A percentile compares a stretch with the other conserved stretches of the same genome.
phyloP scores from a whole-genome alignment of 1,284 basidiomycete species.

The Coniferiporia weirii region DNA sequence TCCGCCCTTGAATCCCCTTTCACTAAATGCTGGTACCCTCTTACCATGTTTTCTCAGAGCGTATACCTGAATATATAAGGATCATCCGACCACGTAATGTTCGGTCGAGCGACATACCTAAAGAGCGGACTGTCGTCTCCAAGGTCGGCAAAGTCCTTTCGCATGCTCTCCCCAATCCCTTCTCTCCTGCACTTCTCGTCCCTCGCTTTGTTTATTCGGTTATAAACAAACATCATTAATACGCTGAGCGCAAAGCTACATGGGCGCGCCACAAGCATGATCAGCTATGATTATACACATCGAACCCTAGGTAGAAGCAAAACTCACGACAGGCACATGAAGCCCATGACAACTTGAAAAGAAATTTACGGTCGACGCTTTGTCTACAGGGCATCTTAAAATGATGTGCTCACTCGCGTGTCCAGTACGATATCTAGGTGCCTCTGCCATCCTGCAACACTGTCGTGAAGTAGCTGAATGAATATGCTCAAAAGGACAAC shows the following conservation, averaged over 20 bases:
- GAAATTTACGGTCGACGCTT: conserved; percentile 42
- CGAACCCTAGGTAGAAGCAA: neutral
- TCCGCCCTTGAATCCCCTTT: too few species aligned
- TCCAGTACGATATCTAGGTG: conserved; percentile 4
- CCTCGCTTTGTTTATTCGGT: conserved; percentile 36
- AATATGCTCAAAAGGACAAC: neutral
- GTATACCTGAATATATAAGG: neutral
- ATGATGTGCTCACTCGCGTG: neutral
- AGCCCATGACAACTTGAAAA: conserved; percentile 48
- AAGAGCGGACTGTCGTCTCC: conserved; percentile 47
- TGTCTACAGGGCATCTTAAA: conserved; percentile 38
- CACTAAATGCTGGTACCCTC: neutral
- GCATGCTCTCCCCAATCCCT: conserved; percentile 33
- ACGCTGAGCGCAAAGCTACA: conserved; percentile 24
- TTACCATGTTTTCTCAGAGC: neutral
- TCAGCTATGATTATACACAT: neutral
- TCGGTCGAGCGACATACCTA: conserved; percentile 28
- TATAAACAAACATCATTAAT: conserved; percentile 38
- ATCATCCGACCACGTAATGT: neutral
- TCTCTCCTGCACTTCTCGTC: conserved; percentile 33
- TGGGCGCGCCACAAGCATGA: neutral
- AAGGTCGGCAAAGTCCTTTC: conserved; percentile 35
- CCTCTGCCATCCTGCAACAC: neutral
- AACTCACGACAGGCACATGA: conserved; percentile 35
- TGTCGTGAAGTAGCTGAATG: neutral